Base-by-base conservation (phyloP, 78 protist species). In the Guillardia theta region DNA sequence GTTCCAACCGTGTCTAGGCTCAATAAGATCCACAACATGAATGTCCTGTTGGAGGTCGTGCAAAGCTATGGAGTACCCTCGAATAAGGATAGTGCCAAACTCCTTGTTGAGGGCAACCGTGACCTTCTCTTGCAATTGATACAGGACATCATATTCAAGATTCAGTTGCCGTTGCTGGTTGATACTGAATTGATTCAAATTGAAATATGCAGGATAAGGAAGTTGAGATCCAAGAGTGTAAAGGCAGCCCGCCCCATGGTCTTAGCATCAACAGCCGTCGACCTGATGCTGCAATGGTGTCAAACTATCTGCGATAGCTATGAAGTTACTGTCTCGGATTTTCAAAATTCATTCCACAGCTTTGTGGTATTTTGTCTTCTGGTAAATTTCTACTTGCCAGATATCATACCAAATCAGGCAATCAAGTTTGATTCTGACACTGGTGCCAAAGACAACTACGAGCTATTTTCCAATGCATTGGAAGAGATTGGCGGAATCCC, bases 21-120 rank as follows among this genome's bases (percentile, higher is more conserved):
- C 83, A 36, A 70, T 36, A 70, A 70, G 83, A 70, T 70, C 41
- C 83, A 70, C 83, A 70, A 70, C 83, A 43, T 70, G 36, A 43
- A 24, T 12, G 36, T 70, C 10, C 46, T 70, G 83, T 1, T 4
- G 46, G 83, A 70, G 33, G 36, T 36, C 46, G 46, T 70, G 45
- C 83, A 43, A 12, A 18, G 41, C 10, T 15, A 36, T 15, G 1
- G 15, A 12, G 83, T 33, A 3, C 41, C 0, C 10, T 53, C 62
- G 18, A 24, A 70, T 24, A 70, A 70, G 83, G 41, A 70, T 12
- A 22, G 45, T 2, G 83, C 83, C 41, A 1, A 18, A 4, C 27
- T 22, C 10, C 46, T 70, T 3, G 83, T 24, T 24, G 83, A 70
- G 36, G 83, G 83, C 45, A 70, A 70, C 83, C 83, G 83, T 43